Percentiles rank a stretch among this genome's conserved stretches.
Conservation (phyloP, 192 early-diverging fungal genomes). For the Coemansia guatemalensis region DNA sequence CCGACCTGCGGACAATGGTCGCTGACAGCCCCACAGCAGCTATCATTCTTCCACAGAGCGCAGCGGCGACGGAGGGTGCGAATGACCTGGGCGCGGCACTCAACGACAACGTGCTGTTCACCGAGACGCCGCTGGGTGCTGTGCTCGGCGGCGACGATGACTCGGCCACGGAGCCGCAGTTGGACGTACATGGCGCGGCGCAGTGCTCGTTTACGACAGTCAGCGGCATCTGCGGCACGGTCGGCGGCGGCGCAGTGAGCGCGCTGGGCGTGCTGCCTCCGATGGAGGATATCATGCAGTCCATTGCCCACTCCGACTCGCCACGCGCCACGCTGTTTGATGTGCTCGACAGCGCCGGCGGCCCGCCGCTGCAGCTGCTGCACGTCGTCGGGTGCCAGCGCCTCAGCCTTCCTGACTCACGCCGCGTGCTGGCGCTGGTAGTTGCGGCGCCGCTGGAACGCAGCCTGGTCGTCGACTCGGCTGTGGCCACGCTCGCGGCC, state of each 20-base stretch:
- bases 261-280: slow-evolving; percentile 47
- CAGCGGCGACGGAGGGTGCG: slow-evolving; percentile 1
- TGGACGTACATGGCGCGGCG: background rate
- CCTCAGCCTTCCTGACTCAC: slow-evolving; percentile 23
- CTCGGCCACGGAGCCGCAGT: background rate
- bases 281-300: slow-evolving; percentile 45
- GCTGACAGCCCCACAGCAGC: slow-evolving; percentile 27
- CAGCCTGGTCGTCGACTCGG: slow-evolving; percentile 45
- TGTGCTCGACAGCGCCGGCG: slow-evolving; percentile 22
- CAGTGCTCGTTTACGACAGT: slow-evolving; percentile 34
- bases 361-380: slow-evolving; percentile 26
- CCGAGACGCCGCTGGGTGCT: slow-evolving; percentile 10
- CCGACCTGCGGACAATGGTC: slow-evolving; percentile 43
- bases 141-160: background rate
- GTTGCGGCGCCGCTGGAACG: slow-evolving; percentile 28
- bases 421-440: slow-evolving; percentile 25
- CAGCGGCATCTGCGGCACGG: slow-evolving; percentile 43
- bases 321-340: slow-evolving; percentile 48
- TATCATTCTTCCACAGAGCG: slow-evolving; percentile 22
- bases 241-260: slow-evolving; percentile 28
- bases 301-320: slow-evolving; percentile 24
- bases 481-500: slow-evolving; percentile 37
- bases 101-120: slow-evolving; percentile 46
- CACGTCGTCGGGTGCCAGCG: slow-evolving; percentile 7
- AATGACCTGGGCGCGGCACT: slow-evolving; percentile 26